A percentile compares a stretch with the other conserved stretches of the same genome.
phyloP scores from a whole-genome alignment of 352 stramenopile genomes.

The Pythium phragmitis region DNA sequence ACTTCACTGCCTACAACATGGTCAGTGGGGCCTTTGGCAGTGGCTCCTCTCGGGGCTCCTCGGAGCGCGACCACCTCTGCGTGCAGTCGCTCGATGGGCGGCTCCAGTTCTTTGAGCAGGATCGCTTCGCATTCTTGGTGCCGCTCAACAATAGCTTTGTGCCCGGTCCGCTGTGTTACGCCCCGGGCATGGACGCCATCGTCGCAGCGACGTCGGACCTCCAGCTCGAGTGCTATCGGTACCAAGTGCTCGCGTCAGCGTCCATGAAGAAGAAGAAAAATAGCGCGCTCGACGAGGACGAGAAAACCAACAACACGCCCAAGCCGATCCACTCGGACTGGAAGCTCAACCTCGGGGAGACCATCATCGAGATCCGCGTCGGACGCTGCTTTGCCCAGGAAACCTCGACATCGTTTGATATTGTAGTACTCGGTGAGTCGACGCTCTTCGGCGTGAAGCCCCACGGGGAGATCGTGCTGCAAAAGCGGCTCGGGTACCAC shows the following conservation, averaged over 20 bases:
- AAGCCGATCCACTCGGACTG: constrained; percentile 60
- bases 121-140: constrained; percentile 85
- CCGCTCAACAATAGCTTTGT: constrained; percentile 82
- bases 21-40: constrained; percentile 76
- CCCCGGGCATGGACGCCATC: constrained; percentile 74
- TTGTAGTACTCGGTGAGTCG: constrained; percentile 79
- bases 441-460: constrained; percentile 79
- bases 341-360: constrained; percentile 66
- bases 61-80: constrained; percentile 78
- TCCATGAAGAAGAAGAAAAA: constrained; percentile 67
- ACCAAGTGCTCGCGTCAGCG: constrained; percentile 77
- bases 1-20: constrained; percentile 93
- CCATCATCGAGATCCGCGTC: constrained; percentile 60
- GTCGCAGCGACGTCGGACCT: constrained; percentile 80
- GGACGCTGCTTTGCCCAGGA: constrained; percentile 49
- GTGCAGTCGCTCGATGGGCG: constrained; percentile 90
- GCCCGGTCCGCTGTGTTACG: constrained; percentile 81
- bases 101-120: constrained; percentile 92
- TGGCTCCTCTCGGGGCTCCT: constrained; percentile 8
- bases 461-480: constrained; percentile 72
- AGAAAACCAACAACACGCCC: constrained; percentile 31
- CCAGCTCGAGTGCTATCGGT: constrained; percentile 86
- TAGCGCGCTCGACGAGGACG: constrained; percentile 43
- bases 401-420: constrained; percentile 62
- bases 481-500: constrained; percentile 78